phyloP scores from a whole-genome alignment of 805 yeast genomes.

The Saccharomycopsis vini region DNA sequence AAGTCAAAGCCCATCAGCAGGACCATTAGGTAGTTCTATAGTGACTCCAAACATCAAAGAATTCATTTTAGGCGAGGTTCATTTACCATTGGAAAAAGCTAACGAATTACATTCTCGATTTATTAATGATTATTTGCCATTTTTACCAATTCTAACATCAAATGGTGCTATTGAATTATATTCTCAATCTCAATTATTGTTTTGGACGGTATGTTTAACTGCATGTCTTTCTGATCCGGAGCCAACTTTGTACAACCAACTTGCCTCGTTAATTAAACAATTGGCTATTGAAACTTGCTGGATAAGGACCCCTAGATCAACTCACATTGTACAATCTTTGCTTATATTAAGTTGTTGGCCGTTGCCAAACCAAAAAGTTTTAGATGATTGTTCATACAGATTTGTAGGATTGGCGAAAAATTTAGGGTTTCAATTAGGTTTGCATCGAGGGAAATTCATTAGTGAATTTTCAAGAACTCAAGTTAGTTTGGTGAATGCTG shows the following conservation, averaged over 20 bases:
- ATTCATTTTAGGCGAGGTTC: conserved; percentile 70
- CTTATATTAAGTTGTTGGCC: conserved; percentile 88
- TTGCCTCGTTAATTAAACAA: conserved; percentile 73
- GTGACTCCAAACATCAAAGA: conserved; percentile 29
- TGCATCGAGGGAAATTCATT: conserved; percentile 87
- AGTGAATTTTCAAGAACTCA: conserved; percentile 87
- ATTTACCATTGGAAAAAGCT: conserved; percentile 58
- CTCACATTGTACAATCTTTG: conserved; percentile 87
- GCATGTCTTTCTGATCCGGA: conserved; percentile 84
- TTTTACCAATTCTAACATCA: conserved; percentile 69
- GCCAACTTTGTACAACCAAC: conserved; percentile 66
- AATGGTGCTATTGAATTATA: conserved; percentile 63
- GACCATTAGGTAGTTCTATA: neutral
- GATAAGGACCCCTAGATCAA: conserved; percentile 87
- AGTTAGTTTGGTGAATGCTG: conserved; percentile 81
- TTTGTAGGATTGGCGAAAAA: conserved; percentile 82
- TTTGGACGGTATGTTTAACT: conserved; percentile 86
- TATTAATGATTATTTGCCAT: conserved; percentile 59
- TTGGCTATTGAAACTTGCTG: conserved; percentile 88
- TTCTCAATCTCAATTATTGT: conserved; percentile 72
- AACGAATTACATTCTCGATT: conserved; percentile 63
- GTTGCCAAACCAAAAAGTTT: conserved; percentile 80
- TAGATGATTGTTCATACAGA: conserved; percentile 86
- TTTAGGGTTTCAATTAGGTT: conserved; percentile 75
- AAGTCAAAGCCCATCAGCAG: too few species aligned